Evolutionary conservation across 1,139 yeast species (phyloP).

Genomic region (Maudiozyma humilis): DNA sequence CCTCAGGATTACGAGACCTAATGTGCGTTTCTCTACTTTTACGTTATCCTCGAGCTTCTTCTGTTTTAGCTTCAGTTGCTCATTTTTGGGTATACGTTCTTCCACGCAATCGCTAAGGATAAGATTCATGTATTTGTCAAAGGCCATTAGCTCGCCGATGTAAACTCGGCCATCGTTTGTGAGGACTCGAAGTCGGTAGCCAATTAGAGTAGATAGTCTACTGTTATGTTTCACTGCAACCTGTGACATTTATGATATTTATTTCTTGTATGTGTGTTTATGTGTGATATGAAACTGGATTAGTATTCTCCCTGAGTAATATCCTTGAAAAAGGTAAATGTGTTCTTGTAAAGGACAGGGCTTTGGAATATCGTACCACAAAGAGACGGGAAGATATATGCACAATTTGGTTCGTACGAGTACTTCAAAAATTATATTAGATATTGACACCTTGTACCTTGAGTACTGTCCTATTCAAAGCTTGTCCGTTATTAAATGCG

Average conservation of each 20-base stretch:
- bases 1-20: slow-evolving; percentile 76
- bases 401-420: no score
- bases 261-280: neutral
- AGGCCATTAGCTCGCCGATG: slow-evolving; percentile 75
- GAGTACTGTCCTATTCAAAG: no score
- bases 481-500: no score
- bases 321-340: no score
- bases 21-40: slow-evolving; percentile 44
- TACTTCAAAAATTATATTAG: no score
- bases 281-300: neutral
- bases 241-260: slow-evolving; percentile 11
- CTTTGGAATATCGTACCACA: no score
- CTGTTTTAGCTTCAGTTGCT: slow-evolving; percentile 35
- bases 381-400: no score
- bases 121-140: slow-evolving; percentile 82
- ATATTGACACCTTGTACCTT: no score
- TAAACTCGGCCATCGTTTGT: slow-evolving; percentile 69
- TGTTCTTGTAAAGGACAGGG: no score
- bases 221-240: slow-evolving; percentile 23
- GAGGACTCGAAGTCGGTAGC: slow-evolving; percentile 64
- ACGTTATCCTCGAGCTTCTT: slow-evolving; percentile 16
- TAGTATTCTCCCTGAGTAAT: no score
- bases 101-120: slow-evolving; percentile 84
- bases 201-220: slow-evolving; percentile 57
- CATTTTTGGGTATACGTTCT: slow-evolving; percentile 60